Conservation (phyloP, 1,139 yeast species). For the Chernovozyma sophiae-reginae region DNA sequence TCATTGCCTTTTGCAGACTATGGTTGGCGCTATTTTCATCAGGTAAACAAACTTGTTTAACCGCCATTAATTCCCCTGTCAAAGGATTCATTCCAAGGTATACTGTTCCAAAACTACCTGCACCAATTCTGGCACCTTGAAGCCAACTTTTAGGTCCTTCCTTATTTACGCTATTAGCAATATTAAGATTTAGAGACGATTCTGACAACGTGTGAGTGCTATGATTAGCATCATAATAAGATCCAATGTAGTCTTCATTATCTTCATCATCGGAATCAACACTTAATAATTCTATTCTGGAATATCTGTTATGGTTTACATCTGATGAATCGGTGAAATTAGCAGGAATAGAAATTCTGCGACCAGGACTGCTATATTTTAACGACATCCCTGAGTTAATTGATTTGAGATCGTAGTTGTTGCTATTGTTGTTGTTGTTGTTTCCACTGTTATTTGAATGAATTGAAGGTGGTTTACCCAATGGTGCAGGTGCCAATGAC, state of each 20-base stretch:
- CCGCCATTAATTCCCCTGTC: slow-evolving; percentile 96
- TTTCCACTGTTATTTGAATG: slow-evolving; percentile 14
- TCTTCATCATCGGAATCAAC: slow-evolving; percentile 43
- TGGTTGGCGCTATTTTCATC: slow-evolving; percentile 28
- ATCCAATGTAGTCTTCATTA: slow-evolving; percentile 29
- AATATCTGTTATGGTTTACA: slow-evolving; percentile 32
- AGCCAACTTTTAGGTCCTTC: slow-evolving; percentile 77
- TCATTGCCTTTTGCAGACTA: slow-evolving; percentile 56
- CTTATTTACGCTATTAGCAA: neutral
- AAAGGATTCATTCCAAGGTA: slow-evolving; percentile 87
- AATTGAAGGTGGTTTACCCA: slow-evolving; percentile 21
- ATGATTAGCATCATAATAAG: slow-evolving; percentile 5
- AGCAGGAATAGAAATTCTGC: slow-evolving; percentile 34
- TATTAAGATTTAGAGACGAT: neutral
- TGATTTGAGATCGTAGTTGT: slow-evolving; percentile 13
- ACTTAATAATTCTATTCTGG: slow-evolving; percentile 48
- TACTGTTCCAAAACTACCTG: slow-evolving; percentile 93
- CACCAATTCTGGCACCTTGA: slow-evolving; percentile 88
- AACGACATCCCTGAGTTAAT: slow-evolving; percentile 12
- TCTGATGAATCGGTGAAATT: slow-evolving; percentile 22
- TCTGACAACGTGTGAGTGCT: neutral
- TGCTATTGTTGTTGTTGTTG: slow-evolving; percentile 7
- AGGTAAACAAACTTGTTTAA: slow-evolving; percentile 82
- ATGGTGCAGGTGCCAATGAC: slow-evolving; percentile 5
- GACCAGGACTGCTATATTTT: slow-evolving; percentile 11